These are phyloP conservation scores for Fomitopsis pulvina DNA, from an alignment of 768 basidiomycete genomes.

Conservation along the genomic window DNA sequence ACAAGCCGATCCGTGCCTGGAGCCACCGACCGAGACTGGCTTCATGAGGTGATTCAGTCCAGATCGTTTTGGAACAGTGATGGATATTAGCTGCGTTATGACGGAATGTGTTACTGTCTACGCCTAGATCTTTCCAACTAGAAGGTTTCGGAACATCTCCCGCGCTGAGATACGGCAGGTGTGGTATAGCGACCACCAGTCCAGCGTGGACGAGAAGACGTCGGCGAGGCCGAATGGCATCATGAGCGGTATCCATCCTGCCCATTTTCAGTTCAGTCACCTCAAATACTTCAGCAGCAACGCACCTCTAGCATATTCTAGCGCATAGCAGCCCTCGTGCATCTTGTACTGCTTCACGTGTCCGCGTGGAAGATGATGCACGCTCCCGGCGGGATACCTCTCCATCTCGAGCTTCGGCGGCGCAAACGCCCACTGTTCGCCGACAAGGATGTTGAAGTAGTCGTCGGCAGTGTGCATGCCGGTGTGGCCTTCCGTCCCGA, in stretches of 20 bases:
- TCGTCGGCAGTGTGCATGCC: slow-evolving; percentile 96
- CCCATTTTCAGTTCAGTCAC: neutral
- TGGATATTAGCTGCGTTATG: too few relatives aligned
- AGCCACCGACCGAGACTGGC: too few relatives aligned
- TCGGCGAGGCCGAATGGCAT: slow-evolving; percentile 92
- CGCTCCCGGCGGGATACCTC: slow-evolving; percentile 75
- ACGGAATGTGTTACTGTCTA: too few relatives aligned
- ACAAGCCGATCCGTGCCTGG: too few relatives aligned
- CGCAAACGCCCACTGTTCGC: slow-evolving; percentile 90
- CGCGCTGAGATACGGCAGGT: slow-evolving; percentile 73
- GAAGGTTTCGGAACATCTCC: slow-evolving; percentile 77
- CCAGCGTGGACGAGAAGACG: slow-evolving; percentile 80
- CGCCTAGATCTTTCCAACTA: slow-evolving; percentile 76
- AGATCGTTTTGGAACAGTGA: too few relatives aligned
- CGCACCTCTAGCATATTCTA: slow-evolving; percentile 91
- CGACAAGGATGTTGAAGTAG: slow-evolving; percentile 92
- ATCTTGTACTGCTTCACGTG: slow-evolving; percentile 96
- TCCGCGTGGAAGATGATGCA: slow-evolving; percentile 80
- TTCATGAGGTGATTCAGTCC: too few relatives aligned
- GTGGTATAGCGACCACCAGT: slow-evolving; percentile 73
- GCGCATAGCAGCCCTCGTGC: slow-evolving; percentile 91
- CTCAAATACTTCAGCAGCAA: slow-evolving; percentile 4
- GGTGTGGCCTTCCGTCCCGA: slow-evolving; percentile 95
- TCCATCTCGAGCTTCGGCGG: slow-evolving; percentile 83
- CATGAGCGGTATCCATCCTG: slow-evolving; percentile 98